Conservation (phyloP, 2,329 filamentous ascomycete genomes). For the Fusarium poae region DNA sequence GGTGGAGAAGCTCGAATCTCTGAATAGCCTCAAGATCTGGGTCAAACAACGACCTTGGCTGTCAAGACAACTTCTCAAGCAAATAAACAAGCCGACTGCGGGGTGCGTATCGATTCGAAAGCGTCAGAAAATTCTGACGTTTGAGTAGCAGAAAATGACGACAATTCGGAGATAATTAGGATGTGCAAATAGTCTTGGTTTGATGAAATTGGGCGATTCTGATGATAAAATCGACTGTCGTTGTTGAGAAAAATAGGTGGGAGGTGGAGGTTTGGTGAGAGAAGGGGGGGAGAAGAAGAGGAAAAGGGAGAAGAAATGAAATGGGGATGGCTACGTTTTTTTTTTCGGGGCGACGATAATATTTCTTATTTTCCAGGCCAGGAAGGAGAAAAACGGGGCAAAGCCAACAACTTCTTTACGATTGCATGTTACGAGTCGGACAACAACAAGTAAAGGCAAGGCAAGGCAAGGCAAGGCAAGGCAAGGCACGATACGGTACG, state of each 20-base stretch:
- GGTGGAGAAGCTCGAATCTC: conserved; percentile 49
- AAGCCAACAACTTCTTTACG: conserved; percentile 40
- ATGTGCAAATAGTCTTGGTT: conserved; percentile 53
- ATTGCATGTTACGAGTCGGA: conserved; percentile 46
- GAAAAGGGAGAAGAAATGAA: conserved; percentile 48
- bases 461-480: conserved; percentile 38
- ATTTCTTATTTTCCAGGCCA: conserved; percentile 60
- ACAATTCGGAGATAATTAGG: conserved; percentile 54
- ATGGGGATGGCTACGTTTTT: conserved; percentile 67
- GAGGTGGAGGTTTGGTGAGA: conserved; percentile 45
- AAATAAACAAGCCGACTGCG: conserved; percentile 44
- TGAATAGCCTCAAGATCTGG: conserved; percentile 58
- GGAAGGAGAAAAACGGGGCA: conserved; percentile 63
- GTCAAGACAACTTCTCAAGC: conserved; percentile 15
- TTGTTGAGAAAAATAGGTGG: conserved; percentile 54
- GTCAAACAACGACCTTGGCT: conserved; percentile 39
- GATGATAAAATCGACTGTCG: conserved; percentile 50
- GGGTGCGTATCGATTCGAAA: conserved; percentile 41
- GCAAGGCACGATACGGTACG: conserved; percentile 40
- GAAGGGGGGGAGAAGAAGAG: conserved; percentile 38
- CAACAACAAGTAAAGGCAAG: conserved; percentile 38
- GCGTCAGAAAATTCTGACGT: conserved; percentile 49
- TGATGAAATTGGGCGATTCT: conserved; percentile 57
- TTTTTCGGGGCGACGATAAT: conserved; percentile 58
- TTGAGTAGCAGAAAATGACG: conserved; percentile 53